Base-by-base conservation (phyloP, 805 yeast species). In the Tetrapisispora taiwanensis region DNA sequence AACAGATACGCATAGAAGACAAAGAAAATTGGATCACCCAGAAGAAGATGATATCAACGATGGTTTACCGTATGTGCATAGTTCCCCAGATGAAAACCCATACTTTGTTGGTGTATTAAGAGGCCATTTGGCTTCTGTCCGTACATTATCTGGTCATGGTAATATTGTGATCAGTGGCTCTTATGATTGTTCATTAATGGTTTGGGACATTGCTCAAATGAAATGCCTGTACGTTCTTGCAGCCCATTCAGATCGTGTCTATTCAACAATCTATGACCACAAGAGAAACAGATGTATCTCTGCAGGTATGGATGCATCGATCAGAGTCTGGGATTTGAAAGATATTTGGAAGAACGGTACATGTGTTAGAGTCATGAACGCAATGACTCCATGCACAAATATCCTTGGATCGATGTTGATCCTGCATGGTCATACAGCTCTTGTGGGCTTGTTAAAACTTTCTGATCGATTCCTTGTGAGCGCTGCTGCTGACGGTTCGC, bases 401-500 rank as follows among this genome's bases (percentile, higher is more conserved):
- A 53, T 59, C 4, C 47, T 54, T 5, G 61, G 60, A 14, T 56
- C 65, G 41, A 63, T 84, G 41, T 69, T 78, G 36, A 75, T 86
- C 0, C 67, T 90, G 36, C 87, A 81, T 44, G 97, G 96, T 1
- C 98, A 92, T 62, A 79, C 85, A 1, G 84, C 89, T 8, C 67
- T 92, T 17, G 98, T 92, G 10, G 98, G 97, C 0, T 68, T 92
- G 36, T 69, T 90, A 28, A 86, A 85, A 35, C 73, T 89, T 9
- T 78, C 87, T 4, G 79, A 82, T 20, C 78, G 81, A 27, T 79
- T 78, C 39, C 69, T 92, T 12, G 95, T 90, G 1, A 83, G 94
- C 36, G 97, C 96, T 0, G 97, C 97, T 1, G 97, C 97, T 0
- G 98, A 92, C 62, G 78, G 92, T 2, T 81, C 96, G 0, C 71